Conservation (phyloP, 1,284 basidiomycete genomes). For the Fomes fomentarius region DNA sequence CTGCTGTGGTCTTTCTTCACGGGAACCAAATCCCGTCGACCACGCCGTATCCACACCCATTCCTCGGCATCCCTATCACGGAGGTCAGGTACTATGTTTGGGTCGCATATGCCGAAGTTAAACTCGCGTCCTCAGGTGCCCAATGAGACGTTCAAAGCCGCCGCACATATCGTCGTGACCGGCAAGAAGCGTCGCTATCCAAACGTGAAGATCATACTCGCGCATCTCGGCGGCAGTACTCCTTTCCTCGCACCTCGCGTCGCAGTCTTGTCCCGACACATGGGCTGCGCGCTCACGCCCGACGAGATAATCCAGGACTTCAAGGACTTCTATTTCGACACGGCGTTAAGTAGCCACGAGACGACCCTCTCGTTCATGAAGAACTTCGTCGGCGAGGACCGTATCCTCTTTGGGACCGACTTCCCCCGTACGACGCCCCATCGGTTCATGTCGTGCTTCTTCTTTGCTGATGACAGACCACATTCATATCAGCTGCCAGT, state of each 20-base stretch:
- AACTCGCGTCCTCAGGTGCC: conserved; percentile 44
- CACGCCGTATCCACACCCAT: conserved; percentile 60
- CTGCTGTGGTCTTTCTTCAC: conserved; percentile 68
- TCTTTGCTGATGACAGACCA: too few species aligned
- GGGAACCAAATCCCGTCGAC: conserved; percentile 67
- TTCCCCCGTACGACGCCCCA: conserved; percentile 77
- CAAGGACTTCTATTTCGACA: conserved; percentile 72
- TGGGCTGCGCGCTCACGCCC: conserved; percentile 63
- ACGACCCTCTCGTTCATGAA: conserved; percentile 54
- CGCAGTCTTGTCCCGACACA: conserved; percentile 61
- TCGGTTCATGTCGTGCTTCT: too few species aligned
- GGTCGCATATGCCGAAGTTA: too few species aligned
- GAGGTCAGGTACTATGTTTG: conserved; percentile 40
- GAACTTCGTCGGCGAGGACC: conserved; percentile 48
- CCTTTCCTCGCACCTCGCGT: conserved; percentile 65
- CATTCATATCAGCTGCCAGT: conserved; percentile 57
- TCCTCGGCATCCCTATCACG: conserved; percentile 66
- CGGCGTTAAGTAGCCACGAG: conserved; percentile 60
- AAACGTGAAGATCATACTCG: conserved; percentile 62
- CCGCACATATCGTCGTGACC: conserved; percentile 71
- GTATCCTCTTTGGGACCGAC: conserved; percentile 68
- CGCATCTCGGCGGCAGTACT: conserved; percentile 69
- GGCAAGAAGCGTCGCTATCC: conserved; percentile 64
- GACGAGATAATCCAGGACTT: conserved; percentile 70
- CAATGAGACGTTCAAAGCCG: conserved; percentile 79